phyloP scores from a whole-genome alignment of 2,329 filamentous ascomycete species.

The Calonectria multiphialidica region DNA sequence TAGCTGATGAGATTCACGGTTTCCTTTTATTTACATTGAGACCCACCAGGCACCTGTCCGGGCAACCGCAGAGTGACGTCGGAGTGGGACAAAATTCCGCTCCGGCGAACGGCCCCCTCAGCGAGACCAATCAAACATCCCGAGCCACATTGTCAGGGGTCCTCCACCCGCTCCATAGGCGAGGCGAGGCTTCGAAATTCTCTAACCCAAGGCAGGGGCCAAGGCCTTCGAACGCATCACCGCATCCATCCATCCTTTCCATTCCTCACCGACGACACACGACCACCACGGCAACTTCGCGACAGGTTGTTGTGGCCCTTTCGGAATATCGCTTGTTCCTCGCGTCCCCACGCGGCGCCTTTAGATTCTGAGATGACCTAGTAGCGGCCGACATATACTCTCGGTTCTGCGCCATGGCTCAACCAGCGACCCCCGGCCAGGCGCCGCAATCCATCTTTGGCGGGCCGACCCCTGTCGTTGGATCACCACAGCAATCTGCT shows the following conservation, averaged over 20 bases:
- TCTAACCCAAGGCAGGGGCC: slow-evolving; percentile 27
- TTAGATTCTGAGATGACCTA: slow-evolving; percentile 34
- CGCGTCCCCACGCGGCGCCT: neutral
- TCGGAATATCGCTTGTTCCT: neutral
- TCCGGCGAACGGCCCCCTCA: slow-evolving; percentile 30
- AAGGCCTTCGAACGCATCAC: slow-evolving; percentile 36
- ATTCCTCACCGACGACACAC: slow-evolving; percentile 37
- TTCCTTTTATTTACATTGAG: slow-evolving; percentile 61
- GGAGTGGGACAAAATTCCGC: slow-evolving; percentile 34
- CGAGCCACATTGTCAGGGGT: slow-evolving; percentile 19
- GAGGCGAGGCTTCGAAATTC: slow-evolving; percentile 36
- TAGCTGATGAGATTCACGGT: slow-evolving; percentile 34
- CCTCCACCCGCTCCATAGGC: slow-evolving; percentile 29
- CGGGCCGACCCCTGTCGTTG: slow-evolving; percentile 47
- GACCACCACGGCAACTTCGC: slow-evolving; percentile 12
- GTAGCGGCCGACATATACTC: slow-evolving; percentile 31
- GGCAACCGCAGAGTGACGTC: slow-evolving; percentile 48
- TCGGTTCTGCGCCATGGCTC: slow-evolving; percentile 53
- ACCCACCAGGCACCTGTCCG: slow-evolving; percentile 50
- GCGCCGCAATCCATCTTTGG: slow-evolving; percentile 61
- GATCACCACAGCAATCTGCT: slow-evolving; percentile 39
- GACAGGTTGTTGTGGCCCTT: neutral
- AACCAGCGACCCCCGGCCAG: slow-evolving; percentile 60
- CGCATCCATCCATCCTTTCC: slow-evolving; percentile 21
- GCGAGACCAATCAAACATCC: slow-evolving; percentile 32